A percentile compares a stretch with the other conserved stretches of the same genome.
Conservation (phyloP, 2,329 filamentous ascomycete genomes). For the Metarhizium robertsii region DNA sequence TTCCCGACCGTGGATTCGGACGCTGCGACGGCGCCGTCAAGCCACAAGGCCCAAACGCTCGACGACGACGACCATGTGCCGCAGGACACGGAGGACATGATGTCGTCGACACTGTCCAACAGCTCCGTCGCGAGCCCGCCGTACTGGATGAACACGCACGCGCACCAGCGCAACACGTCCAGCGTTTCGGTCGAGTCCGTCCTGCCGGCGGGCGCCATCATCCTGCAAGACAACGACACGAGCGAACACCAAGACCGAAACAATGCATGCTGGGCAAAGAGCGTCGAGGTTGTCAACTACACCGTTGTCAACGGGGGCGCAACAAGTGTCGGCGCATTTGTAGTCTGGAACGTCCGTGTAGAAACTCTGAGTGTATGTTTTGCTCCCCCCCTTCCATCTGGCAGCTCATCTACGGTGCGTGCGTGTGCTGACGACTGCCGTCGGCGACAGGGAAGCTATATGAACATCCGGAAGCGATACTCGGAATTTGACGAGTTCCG, state of each 20-base stretch:
- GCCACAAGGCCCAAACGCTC: conserved; percentile 7
- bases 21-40: not conserved
- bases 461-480: conserved; percentile 65
- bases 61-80: conserved; percentile 2
- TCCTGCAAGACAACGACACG: conserved; percentile 52
- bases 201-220: conserved; percentile 46
- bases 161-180: conserved; percentile 33
- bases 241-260: conserved; percentile 40
- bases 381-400: not conserved
- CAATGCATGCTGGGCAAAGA: conserved; percentile 55
- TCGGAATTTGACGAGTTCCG: conserved; percentile 89
- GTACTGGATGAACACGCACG: conserved; percentile 30
- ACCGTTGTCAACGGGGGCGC: conserved; percentile 47
- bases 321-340: conserved; percentile 71
- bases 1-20: not conserved
- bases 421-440: not conserved
- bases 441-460: conserved; percentile 41
- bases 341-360: conserved; percentile 87
- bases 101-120: conserved; percentile 16
- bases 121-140: conserved; percentile 29
- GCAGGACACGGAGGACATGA: conserved; percentile 1
- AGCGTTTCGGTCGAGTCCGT: conserved; percentile 38
- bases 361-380: conserved; percentile 69
- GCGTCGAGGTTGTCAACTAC: conserved; percentile 49
- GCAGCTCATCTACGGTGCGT: not conserved